Evolutionary conservation across 192 early-diverging fungal genomes (phyloP), one percentile per base, ranked within the genome.

Genomic region (Coemansia sp.): DNA sequence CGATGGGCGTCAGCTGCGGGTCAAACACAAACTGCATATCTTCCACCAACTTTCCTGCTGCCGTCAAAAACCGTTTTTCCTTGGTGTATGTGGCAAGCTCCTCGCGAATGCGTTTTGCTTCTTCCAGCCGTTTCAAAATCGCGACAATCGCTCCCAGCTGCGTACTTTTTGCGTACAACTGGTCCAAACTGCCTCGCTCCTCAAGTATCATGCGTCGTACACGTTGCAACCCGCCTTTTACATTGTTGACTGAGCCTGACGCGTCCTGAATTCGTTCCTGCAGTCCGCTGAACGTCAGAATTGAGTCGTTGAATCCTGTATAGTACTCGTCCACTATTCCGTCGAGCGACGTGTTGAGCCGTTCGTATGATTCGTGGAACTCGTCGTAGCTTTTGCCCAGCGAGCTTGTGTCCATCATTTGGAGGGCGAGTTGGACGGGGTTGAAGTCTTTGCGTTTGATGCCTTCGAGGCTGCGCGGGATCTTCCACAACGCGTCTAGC

Each of bases 291-390:
- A 90, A 92, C 49, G 88, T 89, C 74, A 89, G 77, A 65, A 92
- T 92, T 6, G 91, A 91, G 48, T 87, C 86, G 60, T 90, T 92
- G 63, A 92, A 92, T 10, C 91, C 89, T 34, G 86, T 85, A 59
- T 92, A 91, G 68, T 89, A 91, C 56, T 90, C 91, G 69, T 91
- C 82, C 8, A 89, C 87, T 53, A 92, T 90, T 22, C 78, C 81
- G 50, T 88, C 81, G 48, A 92, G 78, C 28, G 89, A 89, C 34
- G 78, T 72, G 69, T 91, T 86, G 28, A 92, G 78, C 48, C 82
- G 79, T 20, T 68, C 60, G 11, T 85, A 78, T 23, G 85, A 85
- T 51, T 82, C 62, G 34, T 71, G 65, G 65, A 92, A 92, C 62
- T 84, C 84, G 15, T 85, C 82, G 67, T 88, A 88, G 73, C 87